A percentile compares a stretch with the other conserved stretches of the same genome.
phyloP scores from a whole-genome alignment of 768 basidiomycete genomes.

The Polyporus arcularius region DNA sequence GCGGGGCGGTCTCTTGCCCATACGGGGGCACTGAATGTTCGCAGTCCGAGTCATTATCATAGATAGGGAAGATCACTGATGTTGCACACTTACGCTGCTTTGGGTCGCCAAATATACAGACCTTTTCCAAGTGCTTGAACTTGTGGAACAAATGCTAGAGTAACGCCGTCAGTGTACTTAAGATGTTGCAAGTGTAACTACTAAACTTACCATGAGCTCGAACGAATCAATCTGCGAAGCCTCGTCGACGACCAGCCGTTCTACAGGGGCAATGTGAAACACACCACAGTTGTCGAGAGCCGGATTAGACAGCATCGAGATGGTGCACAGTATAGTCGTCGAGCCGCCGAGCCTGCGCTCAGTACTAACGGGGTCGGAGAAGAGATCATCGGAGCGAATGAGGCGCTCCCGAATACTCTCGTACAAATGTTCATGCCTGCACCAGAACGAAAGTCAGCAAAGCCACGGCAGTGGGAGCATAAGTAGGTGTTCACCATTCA shows the following conservation, averaged over 20 bases:
- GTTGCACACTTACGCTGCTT: constrained; percentile 41
- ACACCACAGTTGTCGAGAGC: constrained; percentile 34
- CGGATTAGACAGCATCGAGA: constrained; percentile 53
- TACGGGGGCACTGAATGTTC: constrained; percentile 51
- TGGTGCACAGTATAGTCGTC: constrained; percentile 46
- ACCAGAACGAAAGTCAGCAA: neutral
- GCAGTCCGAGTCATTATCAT: neutral
- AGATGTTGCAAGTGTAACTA: neutral
- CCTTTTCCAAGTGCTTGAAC: constrained; percentile 41
- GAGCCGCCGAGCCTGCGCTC: constrained; percentile 31
- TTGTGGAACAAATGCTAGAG: constrained; percentile 46
- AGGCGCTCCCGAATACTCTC: constrained; percentile 26
- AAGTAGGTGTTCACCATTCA: constrained; percentile 25
- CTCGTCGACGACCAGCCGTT: constrained; percentile 56
- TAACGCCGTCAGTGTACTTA: neutral
- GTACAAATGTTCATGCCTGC: constrained; percentile 58
- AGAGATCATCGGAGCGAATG: constrained; percentile 45
- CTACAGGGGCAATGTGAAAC: constrained; percentile 42
- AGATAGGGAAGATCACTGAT: neutral
- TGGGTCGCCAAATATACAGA: constrained; percentile 58
- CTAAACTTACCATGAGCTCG: constrained; percentile 44
- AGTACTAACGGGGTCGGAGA: constrained; percentile 25
- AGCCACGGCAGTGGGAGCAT: neutral
- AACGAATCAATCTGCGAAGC: constrained; percentile 52
- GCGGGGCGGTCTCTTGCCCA: constrained; percentile 42